Percentiles rank a stretch among this genome's conserved stretches.
Evolutionary conservation across 192 early-diverging fungal species (phyloP).

Genomic region (Backusella circina): DNA sequence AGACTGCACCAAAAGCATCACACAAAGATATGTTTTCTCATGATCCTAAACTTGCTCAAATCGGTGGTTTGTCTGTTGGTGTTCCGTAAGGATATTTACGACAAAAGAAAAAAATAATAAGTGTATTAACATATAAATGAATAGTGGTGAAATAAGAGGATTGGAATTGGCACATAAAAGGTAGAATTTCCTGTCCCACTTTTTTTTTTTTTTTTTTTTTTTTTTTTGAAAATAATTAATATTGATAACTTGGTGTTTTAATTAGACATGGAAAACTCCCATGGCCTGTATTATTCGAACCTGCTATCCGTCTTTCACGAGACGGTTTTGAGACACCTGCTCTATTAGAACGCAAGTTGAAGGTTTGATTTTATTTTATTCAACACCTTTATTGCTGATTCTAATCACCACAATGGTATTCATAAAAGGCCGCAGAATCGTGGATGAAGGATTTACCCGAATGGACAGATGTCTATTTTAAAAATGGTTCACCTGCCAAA

Average conservation of each 20-base stretch:
- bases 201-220: too few species aligned
- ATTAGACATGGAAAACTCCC: slow-evolving; percentile 70
- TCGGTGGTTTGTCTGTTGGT: slow-evolving; percentile 69
- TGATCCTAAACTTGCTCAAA: slow-evolving; percentile 62
- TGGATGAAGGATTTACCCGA: slow-evolving; percentile 39
- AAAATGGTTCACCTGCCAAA: slow-evolving; percentile 59
- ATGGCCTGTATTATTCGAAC: slow-evolving; percentile 77
- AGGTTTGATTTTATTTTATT: not conserved
- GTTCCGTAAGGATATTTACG: slow-evolving; percentile 57
- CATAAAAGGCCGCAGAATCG: not conserved
- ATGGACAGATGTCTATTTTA: slow-evolving; percentile 59
- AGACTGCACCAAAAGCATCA: slow-evolving; percentile 72
- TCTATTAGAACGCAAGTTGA: not conserved
- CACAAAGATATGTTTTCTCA: slow-evolving; percentile 73
- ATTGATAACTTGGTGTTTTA: not conserved
- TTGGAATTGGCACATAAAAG: slow-evolving; percentile 71
- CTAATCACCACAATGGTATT: too few species aligned
- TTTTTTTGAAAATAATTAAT: not conserved
- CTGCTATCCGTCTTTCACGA: slow-evolving; percentile 68
- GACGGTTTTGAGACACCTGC: slow-evolving; percentile 56
- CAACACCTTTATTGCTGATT: not conserved
- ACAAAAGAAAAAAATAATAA: not conserved
- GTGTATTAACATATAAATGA: not conserved
- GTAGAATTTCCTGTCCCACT: slow-evolving; percentile 14
- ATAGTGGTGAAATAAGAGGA: slow-evolving; percentile 82